phyloP scores from a whole-genome alignment of 495 filamentous ascomycete genomes.

The Amniculicola lignicola region DNA sequence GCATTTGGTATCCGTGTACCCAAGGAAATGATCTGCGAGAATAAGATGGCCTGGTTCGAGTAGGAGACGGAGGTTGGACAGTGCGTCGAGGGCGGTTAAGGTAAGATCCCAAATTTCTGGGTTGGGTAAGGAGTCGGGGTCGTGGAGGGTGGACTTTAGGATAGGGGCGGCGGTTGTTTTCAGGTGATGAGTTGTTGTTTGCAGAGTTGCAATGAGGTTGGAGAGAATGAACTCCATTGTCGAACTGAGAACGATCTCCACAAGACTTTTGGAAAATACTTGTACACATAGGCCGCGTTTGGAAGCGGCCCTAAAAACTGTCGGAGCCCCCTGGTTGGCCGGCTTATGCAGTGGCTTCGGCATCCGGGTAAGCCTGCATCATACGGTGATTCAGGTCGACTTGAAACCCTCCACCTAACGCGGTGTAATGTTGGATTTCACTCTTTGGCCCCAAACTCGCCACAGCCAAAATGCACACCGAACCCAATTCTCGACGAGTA shows the following conservation, averaged over 20 bases:
- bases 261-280: not conserved
- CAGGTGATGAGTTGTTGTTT: not conserved
- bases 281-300: not conserved
- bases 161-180: not conserved
- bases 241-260: not conserved
- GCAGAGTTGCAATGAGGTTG: constrained; percentile 4
- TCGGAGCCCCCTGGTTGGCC: no score
- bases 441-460: no score
- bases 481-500: no score
- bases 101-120: not conserved
- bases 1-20: constrained; percentile 9
- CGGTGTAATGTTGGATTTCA: no score
- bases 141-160: constrained; percentile 5
- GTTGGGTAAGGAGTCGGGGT: constrained; percentile 10
- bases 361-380: no score
- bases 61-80: not conserved
- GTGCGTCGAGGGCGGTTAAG: not conserved
- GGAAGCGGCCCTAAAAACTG: no score
- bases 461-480: no score
- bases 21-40: constrained; percentile 21
- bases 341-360: no score
- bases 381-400: no score
- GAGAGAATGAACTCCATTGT: constrained; percentile 9
- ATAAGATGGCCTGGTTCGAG: constrained; percentile 10
- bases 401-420: no score